Conservation (phyloP, 441 rosid genomes). For the Eutrema salsugineum region DNA sequence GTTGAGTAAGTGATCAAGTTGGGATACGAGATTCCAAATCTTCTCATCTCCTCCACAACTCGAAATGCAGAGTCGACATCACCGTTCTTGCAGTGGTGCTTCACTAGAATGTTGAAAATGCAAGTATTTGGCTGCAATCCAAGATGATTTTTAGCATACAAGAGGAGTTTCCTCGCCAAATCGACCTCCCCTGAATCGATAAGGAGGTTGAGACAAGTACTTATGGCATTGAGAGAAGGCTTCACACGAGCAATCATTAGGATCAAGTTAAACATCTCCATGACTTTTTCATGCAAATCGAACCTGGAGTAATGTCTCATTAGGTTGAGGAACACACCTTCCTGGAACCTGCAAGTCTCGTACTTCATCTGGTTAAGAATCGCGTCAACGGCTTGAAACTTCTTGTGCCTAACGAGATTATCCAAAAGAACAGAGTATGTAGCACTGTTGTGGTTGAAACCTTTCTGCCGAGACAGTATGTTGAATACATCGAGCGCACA, state of each 20-base stretch:
- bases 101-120: slow-evolving; percentile 78
- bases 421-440: slow-evolving; percentile 69
- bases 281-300: slow-evolving; percentile 47
- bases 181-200: slow-evolving; percentile 59
- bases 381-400: slow-evolving; percentile 70
- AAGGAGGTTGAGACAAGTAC: slow-evolving; percentile 83
- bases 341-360: slow-evolving; percentile 82
- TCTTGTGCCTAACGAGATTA: slow-evolving; percentile 68
- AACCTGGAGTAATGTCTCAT: slow-evolving; percentile 71
- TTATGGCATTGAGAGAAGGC: slow-evolving; percentile 76
- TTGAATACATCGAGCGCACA: slow-evolving; percentile 69
- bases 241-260: slow-evolving; percentile 61
- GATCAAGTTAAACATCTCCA: slow-evolving; percentile 72
- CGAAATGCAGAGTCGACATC: slow-evolving; percentile 58
- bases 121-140: slow-evolving; percentile 72
- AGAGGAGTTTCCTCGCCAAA: slow-evolving; percentile 48
- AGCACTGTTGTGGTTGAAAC: slow-evolving; percentile 57
- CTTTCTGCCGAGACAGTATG: slow-evolving; percentile 58
- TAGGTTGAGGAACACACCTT: slow-evolving; percentile 67
- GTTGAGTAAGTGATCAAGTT: slow-evolving; percentile 81
- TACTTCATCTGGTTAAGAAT: slow-evolving; percentile 52
- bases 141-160: slow-evolving; percentile 42
- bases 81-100: slow-evolving; percentile 70
- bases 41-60: slow-evolving; percentile 79
- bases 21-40: slow-evolving; percentile 55